These are phyloP conservation scores for Lathyrus oleraceus DNA, from an alignment of 306 rosid species.

Conservation along the genomic window DNA sequence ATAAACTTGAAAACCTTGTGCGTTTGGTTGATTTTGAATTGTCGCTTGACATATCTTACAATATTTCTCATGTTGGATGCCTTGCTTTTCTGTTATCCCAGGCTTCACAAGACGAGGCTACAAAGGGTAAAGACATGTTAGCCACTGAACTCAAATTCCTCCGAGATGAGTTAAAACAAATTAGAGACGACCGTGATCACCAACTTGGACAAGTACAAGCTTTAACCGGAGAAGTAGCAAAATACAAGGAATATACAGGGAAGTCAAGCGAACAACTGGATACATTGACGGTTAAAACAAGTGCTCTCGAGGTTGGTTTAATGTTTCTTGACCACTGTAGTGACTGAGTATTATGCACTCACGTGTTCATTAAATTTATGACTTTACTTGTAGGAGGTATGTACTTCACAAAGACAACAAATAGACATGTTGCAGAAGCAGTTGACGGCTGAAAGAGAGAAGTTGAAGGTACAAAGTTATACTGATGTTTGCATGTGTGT, in stretches of 20 bases:
- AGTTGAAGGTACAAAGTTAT: conserved; percentile 10
- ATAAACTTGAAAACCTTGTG: not conserved
- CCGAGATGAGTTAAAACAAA: conserved; percentile 73
- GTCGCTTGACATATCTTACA: not conserved
- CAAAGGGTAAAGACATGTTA: conserved; percentile 58
- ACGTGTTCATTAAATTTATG: not conserved
- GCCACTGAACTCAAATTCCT: conserved; percentile 66
- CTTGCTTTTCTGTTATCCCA: conserved; percentile 27
- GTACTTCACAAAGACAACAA: conserved; percentile 71
- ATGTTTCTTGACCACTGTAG: not conserved
- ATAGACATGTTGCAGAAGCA: conserved; percentile 58
- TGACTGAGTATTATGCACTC: not conserved
- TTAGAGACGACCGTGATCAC: conserved; percentile 79
- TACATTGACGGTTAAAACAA: conserved; percentile 51
- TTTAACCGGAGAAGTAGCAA: conserved; percentile 58
- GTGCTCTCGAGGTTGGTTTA: conserved; percentile 72
- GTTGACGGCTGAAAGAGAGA: conserved; percentile 22
- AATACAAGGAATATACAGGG: conserved; percentile 51
- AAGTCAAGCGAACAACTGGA: conserved; percentile 60
- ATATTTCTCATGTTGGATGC: not conserved
- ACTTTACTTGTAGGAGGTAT: conserved; percentile 54
- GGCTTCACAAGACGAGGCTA: conserved; percentile 76
- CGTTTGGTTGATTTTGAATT: not conserved
- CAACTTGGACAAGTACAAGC: conserved; percentile 53
- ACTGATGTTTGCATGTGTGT: not conserved